Conservation (phyloP, 2,329 filamentous ascomycete species). For the Blastomyces silverae region DNA sequence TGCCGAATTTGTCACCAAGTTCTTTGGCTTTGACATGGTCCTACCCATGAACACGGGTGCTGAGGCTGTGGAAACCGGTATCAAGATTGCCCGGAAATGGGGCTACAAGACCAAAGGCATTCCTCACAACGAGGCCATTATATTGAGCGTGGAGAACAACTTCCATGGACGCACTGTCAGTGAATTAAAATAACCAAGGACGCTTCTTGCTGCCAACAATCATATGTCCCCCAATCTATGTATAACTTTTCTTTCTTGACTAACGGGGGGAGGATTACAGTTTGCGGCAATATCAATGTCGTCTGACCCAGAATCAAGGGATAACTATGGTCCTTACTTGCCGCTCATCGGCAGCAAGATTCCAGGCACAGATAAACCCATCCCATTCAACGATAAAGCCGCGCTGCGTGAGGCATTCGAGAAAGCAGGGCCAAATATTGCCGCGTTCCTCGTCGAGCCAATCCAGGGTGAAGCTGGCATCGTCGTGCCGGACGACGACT, state of each 20-base stretch:
- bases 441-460: slow-evolving; percentile 89
- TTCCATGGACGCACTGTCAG: slow-evolving; percentile 92
- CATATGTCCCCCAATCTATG: not conserved
- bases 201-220: slow-evolving; percentile 13
- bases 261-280: slow-evolving; percentile 37
- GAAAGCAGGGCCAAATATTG: slow-evolving; percentile 73
- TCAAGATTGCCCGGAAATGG: slow-evolving; percentile 97
- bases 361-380: slow-evolving; percentile 67
- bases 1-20: slow-evolving; percentile 80
- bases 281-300: slow-evolving; percentile 95
- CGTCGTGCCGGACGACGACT: slow-evolving; percentile 85
- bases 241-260: not conserved
- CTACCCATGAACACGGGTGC: slow-evolving; percentile 97
- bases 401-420: slow-evolving; percentile 75
- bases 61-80: slow-evolving; percentile 89
- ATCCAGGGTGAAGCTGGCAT: slow-evolving; percentile 98
- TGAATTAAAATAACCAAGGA: slow-evolving; percentile 24
- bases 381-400: slow-evolving; percentile 77
- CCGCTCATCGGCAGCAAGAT: slow-evolving; percentile 73
- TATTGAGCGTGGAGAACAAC: slow-evolving; percentile 82
- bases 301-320: slow-evolving; percentile 87
- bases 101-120: slow-evolving; percentile 95
- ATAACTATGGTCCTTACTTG: slow-evolving; percentile 95
- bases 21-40: slow-evolving; percentile 96
- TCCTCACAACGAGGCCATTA: slow-evolving; percentile 70